Evolutionary conservation across 1,139 yeast species (phyloP).

Genomic region (Eremothecium gossypii): DNA sequence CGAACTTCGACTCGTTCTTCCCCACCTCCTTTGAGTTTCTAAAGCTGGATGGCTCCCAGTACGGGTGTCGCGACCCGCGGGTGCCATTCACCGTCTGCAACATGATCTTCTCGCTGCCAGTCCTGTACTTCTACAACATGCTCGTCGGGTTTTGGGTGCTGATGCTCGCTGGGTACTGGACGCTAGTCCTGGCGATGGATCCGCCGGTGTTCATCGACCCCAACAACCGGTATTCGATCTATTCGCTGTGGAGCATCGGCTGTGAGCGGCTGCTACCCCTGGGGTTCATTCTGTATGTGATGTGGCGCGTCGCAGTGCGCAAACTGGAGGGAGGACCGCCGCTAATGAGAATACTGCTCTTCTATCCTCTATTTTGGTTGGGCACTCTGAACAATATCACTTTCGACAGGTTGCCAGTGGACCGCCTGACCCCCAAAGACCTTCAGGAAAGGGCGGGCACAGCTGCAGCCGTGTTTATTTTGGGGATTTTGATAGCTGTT

Average conservation of each 20-base stretch:
- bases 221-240: conserved; percentile 41
- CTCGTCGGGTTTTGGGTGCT: conserved; percentile 53
- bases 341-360: conserved; percentile 47
- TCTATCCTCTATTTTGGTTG: conserved; percentile 80
- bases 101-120: conserved; percentile 49
- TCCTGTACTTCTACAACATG: conserved; percentile 50
- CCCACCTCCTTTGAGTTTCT: conserved; percentile 65
- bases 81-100: conserved; percentile 47
- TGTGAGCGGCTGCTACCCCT: conserved; percentile 70
- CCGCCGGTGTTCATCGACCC: conserved; percentile 65
- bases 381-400: conserved; percentile 82
- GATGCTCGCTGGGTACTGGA: conserved; percentile 74
- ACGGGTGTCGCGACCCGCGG: conserved; percentile 62
- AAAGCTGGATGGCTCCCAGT: conserved; percentile 25
- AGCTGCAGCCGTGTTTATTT: conserved; percentile 47
- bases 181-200: conserved; percentile 68
- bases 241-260: conserved; percentile 59
- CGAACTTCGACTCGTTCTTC: conserved; percentile 61
- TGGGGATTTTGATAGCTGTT: conserved; percentile 37
- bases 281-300: conserved; percentile 56
- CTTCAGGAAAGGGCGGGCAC: conserved; percentile 73
- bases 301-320: conserved; percentile 54
- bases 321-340: conserved; percentile 37
- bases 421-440: conserved; percentile 65
- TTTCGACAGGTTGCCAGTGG: conserved; percentile 81